Conservation (phyloP, 768 basidiomycete species). For the Naganishia randhawae region DNA sequence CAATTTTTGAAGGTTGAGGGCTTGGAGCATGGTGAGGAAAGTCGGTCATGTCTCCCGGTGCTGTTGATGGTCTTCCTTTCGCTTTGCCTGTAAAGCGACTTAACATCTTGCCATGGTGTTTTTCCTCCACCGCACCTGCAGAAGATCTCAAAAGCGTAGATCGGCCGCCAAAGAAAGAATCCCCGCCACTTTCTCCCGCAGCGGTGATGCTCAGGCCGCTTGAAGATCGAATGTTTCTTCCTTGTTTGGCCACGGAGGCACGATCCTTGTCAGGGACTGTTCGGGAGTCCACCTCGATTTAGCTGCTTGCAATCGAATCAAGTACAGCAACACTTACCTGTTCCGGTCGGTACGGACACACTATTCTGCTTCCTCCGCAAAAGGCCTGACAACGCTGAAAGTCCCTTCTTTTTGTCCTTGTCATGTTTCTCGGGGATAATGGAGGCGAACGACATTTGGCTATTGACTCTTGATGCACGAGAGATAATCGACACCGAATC, state of each 20-base stretch:
- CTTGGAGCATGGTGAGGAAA: neutral
- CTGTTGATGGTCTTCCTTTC: constrained; percentile 20
- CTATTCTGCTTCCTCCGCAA: constrained; percentile 35
- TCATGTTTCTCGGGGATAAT: constrained; percentile 24
- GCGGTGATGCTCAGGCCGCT: constrained; percentile 25
- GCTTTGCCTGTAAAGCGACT: constrained; percentile 13
- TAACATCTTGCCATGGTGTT: constrained; percentile 11
- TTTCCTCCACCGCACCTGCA: constrained; percentile 11
- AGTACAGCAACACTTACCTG: constrained; percentile 20
- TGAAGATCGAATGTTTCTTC: constrained; percentile 24
- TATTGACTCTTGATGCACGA: constrained; percentile 4
- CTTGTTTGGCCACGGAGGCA: constrained; percentile 1
- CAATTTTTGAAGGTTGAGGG: neutral
- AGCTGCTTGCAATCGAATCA: constrained; percentile 17
- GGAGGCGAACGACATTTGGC: constrained; percentile 39
- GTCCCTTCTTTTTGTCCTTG: constrained; percentile 45
- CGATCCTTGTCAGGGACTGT: neutral
- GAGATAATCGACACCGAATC: neutral
- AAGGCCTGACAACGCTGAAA: constrained; percentile 39
- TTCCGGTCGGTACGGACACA: neutral
- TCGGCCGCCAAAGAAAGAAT: constrained; percentile 1
- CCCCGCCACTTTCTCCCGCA: constrained; percentile 34
- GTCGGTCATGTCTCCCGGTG: constrained; percentile 3
- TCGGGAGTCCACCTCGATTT: neutral
- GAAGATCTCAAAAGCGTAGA: constrained; percentile 16